Base-by-base conservation (phyloP, 306 rosid species). In the Trifolium subterraneum region DNA sequence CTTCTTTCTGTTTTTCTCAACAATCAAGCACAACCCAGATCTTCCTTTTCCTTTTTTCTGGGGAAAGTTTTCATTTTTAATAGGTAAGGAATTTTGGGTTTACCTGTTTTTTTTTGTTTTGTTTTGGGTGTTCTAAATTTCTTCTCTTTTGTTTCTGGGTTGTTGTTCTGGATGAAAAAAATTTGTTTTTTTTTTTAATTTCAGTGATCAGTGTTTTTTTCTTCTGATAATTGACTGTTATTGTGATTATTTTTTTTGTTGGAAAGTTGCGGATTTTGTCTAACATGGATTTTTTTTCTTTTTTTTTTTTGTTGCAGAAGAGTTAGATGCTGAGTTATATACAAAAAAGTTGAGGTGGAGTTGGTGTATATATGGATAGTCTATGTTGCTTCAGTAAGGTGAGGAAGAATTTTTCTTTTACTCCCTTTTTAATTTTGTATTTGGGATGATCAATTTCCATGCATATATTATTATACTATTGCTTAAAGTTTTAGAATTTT, bases 341-440 rank as follows among this genome's bases (percentile, higher is more conserved):
- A 71, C 71, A 76, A 71, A 84, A 81, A 67, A 73, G 68, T 68
- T 84, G 87, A 88, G 84, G 80, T 73, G 80, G 87, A 71, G 75
- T 62, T 81, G 81, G 76, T 83, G 81, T 86, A 67, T 35, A 90
- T 92, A 90, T 92, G 98, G 96, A 84, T 83, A 85, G 72, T 80
- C 47, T 92, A 33, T 88, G 98, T 70, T 92, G 94, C 86, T 92
- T 92, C 89, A 84, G 79, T 78, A 88, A 87, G 92, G 92, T 90
- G 70, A 81, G 86, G 54, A 54, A 66, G 4, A 10, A 60, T 1
- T 31, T 1, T 31, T 15, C 47, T 60, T 78, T 74, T 68, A 12
- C 19, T 61, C 48, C 63, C 25, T 66, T 80, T 69, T 20, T 19
- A 5, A 56, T 72, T 72, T 69, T 61, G 5, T 16, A 25, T 50